Percentiles rank a stretch among this genome's conserved stretches.
Conservation (phyloP, 352 stramenopile genomes). For the Globisporangium lucens region DNA sequence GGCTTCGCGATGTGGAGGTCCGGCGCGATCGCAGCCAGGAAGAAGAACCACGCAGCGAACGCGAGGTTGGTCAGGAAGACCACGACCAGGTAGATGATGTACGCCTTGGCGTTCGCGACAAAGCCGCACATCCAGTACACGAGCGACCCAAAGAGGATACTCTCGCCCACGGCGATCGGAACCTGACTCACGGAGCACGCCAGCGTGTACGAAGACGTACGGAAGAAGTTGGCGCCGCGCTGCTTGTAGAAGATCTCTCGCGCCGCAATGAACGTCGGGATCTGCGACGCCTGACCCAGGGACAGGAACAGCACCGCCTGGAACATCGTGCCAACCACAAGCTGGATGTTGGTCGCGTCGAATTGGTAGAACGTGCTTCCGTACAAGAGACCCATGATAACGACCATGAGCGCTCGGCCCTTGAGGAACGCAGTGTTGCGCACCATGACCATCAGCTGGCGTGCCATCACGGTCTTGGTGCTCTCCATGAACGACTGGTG, state of each 20-base stretch:
- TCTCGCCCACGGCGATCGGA: conserved; percentile 40
- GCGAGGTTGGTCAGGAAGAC: conserved; percentile 36
- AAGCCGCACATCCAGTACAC: conserved; percentile 83
- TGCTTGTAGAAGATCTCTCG: conserved; percentile 80
- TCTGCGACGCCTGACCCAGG: conserved; percentile 44
- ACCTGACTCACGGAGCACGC: conserved; percentile 30
- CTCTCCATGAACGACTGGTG: conserved; percentile 27
- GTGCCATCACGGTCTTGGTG: conserved; percentile 23
- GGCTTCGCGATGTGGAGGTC: conserved; percentile 32
- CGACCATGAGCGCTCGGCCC: conserved; percentile 27
- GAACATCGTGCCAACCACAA: conserved; percentile 60
- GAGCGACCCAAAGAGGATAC: conserved; percentile 69
- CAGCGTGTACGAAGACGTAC: conserved; percentile 61
- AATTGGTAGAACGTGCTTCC: conserved; percentile 39
- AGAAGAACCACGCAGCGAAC: conserved; percentile 41
- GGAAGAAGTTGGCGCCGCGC: conserved; percentile 72
- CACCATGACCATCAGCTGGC: conserved; percentile 48
- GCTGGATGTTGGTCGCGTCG: conserved; percentile 20
- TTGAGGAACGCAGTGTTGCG: conserved; percentile 32
- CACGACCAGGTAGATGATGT: conserved; percentile 35
- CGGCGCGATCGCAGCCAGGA: conserved; percentile 26
- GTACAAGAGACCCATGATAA: conserved; percentile 42
- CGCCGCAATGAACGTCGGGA: conserved; percentile 62
- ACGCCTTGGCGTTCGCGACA: conserved; percentile 16
- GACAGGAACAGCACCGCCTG: conserved; percentile 52